Evolutionary conservation across 805 yeast species (phyloP).

Genomic region (Myxozyma kluyveri): DNA sequence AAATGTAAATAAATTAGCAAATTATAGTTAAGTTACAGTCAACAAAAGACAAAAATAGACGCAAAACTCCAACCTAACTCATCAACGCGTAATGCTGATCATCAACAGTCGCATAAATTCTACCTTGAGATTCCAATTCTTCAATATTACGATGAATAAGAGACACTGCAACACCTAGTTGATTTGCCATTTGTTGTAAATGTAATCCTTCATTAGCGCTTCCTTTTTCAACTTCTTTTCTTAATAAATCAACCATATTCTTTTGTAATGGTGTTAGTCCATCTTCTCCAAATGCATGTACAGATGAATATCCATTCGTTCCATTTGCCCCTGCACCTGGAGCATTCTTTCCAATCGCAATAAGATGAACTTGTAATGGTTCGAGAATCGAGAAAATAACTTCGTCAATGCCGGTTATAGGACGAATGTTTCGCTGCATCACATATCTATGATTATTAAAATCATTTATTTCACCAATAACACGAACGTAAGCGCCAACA

Average conservation of each 20-base stretch:
- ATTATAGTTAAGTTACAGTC: constrained; percentile 3
- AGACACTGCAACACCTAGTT: constrained; percentile 2
- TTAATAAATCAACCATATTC: constrained; percentile 15
- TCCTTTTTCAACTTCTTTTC: constrained; percentile 1
- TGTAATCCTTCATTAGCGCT: constrained; percentile 27
- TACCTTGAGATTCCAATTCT: constrained; percentile 19
- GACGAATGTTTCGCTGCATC: constrained; percentile 49
- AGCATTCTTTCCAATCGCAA: constrained; percentile 2
- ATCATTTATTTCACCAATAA: constrained; percentile 46
- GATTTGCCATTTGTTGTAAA: constrained; percentile 13
- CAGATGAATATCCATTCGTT: background rate
- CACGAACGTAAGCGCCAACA: constrained; percentile 49
- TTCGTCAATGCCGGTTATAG: constrained; percentile 56
- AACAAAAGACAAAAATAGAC: background rate
- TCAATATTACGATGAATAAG: constrained; percentile 13
- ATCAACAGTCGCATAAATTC: constrained; percentile 26
- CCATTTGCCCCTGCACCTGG: background rate
- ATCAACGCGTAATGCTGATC: no score
- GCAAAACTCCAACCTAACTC: no score
- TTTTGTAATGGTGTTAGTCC: constrained; percentile 22
- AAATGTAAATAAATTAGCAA: no score
- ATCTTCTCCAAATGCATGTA: constrained; percentile 1
- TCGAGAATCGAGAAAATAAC: constrained; percentile 59
- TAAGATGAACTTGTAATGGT: constrained; percentile 39
- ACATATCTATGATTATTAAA: constrained; percentile 53